phyloP scores from a whole-genome alignment of 306 rosid species.

The Sindora glabra region DNA sequence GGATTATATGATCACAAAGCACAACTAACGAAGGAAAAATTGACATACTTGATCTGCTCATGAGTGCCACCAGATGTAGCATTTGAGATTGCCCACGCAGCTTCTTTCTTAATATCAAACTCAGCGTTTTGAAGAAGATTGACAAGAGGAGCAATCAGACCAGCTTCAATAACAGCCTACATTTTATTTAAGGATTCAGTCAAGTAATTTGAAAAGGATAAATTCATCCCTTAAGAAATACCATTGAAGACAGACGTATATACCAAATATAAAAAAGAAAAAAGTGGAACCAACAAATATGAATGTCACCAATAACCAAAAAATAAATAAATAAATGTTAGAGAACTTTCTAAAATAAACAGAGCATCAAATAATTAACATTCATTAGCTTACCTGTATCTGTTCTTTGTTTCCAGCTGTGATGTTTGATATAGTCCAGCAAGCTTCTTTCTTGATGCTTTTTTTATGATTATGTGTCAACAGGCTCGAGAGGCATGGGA shows the following conservation, averaged over 20 bases:
- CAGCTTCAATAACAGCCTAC: slow-evolving; percentile 76
- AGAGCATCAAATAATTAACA: too few species aligned
- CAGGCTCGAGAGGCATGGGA: slow-evolving; percentile 71
- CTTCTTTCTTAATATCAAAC: slow-evolving; percentile 93
- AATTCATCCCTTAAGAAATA: too few species aligned
- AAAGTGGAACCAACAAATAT: background rate
- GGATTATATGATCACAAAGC: background rate
- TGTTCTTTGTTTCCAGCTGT: slow-evolving; percentile 89
- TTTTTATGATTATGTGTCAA: slow-evolving; percentile 81
- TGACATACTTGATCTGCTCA: slow-evolving; percentile 74
- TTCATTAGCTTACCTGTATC: slow-evolving; percentile 91
- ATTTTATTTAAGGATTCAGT: background rate
- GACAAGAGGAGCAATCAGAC: slow-evolving; percentile 61
- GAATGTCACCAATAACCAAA: too few species aligned
- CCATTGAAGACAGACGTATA: background rate
- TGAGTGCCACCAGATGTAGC: slow-evolving; percentile 90
- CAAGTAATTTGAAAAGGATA: too few species aligned
- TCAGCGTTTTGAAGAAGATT: slow-evolving; percentile 90
- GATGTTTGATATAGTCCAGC: slow-evolving; percentile 94
- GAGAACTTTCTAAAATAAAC: too few species aligned
- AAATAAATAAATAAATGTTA: too few species aligned
- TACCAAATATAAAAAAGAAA: background rate
- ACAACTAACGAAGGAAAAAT: background rate
- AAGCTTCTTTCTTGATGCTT: slow-evolving; percentile 89
- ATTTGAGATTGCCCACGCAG: slow-evolving; percentile 96